A percentile compares a stretch with the other conserved stretches of the same genome.
Conservation (phyloP, 108 stramenopile species). For the Parmales sp. region DNA sequence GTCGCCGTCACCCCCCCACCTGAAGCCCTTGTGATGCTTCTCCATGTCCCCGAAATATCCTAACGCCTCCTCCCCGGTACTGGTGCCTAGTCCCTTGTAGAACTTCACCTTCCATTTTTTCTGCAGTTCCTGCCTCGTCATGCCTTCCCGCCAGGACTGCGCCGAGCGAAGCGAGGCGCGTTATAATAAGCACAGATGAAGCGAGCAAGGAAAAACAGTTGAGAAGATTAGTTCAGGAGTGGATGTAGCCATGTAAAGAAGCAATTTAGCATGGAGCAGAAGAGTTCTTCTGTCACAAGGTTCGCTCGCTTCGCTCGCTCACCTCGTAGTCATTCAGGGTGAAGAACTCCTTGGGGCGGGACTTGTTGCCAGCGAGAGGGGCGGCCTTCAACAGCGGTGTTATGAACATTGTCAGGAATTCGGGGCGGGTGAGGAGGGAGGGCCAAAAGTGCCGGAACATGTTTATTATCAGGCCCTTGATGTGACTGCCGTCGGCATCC, state of each 20-base stretch:
- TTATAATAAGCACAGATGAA: too few species aligned
- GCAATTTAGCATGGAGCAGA: too few species aligned
- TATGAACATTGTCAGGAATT: conserved; percentile 75
- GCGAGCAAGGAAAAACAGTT: too few species aligned
- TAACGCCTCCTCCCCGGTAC: conserved; percentile 73
- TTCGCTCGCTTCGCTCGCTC: too few species aligned
- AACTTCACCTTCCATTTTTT: conserved; percentile 72
- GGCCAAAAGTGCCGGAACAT: conserved; percentile 87
- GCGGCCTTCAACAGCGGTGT: conserved; percentile 80
- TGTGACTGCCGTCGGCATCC: conserved; percentile 80
- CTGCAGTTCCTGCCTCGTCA: conserved; percentile 32
- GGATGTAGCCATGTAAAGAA: too few species aligned
- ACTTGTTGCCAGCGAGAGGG: too few species aligned
- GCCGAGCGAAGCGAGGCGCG: too few species aligned
- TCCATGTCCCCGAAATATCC: conserved; percentile 70
- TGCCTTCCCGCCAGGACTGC: conserved; percentile 54
- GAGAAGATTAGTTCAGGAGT: too few species aligned
- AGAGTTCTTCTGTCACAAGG: too few species aligned
- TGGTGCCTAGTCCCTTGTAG: conserved; percentile 91
- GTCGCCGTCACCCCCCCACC: conserved; percentile 61
- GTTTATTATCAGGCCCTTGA: conserved; percentile 88
- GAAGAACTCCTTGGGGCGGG: too few species aligned
- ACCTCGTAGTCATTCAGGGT: too few species aligned
- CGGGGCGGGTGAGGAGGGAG: conserved; percentile 49
- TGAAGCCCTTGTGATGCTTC: conserved; percentile 56